Percentiles rank a stretch among this genome's conserved stretches.
These are phyloP conservation scores for Ustulina deusta DNA, from an alignment of 2,329 filamentous ascomycete species.

Conservation along the genomic window DNA sequence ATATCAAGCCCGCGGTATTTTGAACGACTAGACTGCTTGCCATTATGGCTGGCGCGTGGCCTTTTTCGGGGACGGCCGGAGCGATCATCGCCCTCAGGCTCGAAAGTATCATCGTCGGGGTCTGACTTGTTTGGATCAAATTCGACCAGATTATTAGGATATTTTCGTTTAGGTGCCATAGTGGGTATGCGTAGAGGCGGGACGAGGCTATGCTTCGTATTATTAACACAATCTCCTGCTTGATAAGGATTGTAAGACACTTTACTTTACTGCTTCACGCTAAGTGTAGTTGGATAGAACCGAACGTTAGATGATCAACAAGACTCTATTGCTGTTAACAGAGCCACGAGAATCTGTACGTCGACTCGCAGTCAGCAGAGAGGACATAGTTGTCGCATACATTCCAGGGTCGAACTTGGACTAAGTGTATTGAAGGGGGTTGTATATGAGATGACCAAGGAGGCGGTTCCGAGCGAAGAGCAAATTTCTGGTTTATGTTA, in stretches of 20 bases:
- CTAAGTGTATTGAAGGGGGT: neutral
- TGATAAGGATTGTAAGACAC: neutral
- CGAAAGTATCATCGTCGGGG: slow-evolving; percentile 74
- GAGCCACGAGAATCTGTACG: slow-evolving; percentile 5
- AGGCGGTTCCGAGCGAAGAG: neutral
- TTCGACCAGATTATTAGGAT: slow-evolving; percentile 58
- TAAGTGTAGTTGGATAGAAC: neutral
- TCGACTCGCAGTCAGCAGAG: slow-evolving; percentile 23
- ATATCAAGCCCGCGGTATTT: slow-evolving; percentile 71
- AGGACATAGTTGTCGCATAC: neutral
- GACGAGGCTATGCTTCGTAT: slow-evolving; percentile 17
- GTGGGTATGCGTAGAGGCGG: slow-evolving; percentile 34
- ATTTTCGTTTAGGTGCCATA: slow-evolving; percentile 68
- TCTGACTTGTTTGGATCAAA: slow-evolving; percentile 77
- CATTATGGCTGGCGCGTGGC: slow-evolving; percentile 54
- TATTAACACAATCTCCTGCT: slow-evolving; percentile 9
- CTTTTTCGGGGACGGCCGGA: slow-evolving; percentile 54
- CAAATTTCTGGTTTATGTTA: neutral
- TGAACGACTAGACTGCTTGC: slow-evolving; percentile 46
- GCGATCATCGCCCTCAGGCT: slow-evolving; percentile 60
- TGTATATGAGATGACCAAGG: neutral
- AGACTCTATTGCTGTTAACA: slow-evolving; percentile 8
- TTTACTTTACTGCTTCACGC: slow-evolving; percentile 18
- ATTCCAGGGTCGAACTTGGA: neutral
- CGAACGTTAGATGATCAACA: neutral